phyloP scores from a whole-genome alignment of 305 asterid species.

The Solanum hybrid region DNA sequence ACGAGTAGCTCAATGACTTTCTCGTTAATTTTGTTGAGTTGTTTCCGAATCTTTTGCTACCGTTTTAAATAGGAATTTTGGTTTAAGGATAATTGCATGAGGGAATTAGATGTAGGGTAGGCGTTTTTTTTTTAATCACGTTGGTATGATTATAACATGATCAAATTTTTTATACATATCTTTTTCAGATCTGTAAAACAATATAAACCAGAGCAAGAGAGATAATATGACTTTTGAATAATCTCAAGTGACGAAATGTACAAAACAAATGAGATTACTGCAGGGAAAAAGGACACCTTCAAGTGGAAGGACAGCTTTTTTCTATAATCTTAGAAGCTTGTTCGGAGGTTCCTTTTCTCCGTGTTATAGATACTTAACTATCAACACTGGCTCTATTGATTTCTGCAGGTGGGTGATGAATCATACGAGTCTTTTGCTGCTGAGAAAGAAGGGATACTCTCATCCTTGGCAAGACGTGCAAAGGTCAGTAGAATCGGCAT shows the following conservation, averaged over 20 bases:
- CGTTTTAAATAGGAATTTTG: neutral
- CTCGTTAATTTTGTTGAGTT: neutral
- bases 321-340: neutral
- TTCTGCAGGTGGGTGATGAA: conserved; percentile 81
- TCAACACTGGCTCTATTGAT: neutral
- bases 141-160: neutral
- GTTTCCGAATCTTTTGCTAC: neutral
- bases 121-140: neutral
- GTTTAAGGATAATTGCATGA: neutral
- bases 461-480: conserved; percentile 85
- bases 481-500: conserved; percentile 40
- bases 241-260: neutral
- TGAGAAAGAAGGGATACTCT: conserved; percentile 75
- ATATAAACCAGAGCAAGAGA: neutral
- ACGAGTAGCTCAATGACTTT: neutral
- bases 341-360: neutral
- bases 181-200: neutral
- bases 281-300: neutral
- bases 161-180: neutral
- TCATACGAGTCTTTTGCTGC: conserved; percentile 67
- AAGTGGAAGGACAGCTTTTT: neutral
- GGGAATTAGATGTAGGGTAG: neutral
- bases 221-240: neutral
- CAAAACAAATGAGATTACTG: neutral
- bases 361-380: neutral